Evolutionary conservation across 1,139 yeast species (phyloP), one percentile per base, ranked within the genome.

Genomic region (Candida anutae): DNA sequence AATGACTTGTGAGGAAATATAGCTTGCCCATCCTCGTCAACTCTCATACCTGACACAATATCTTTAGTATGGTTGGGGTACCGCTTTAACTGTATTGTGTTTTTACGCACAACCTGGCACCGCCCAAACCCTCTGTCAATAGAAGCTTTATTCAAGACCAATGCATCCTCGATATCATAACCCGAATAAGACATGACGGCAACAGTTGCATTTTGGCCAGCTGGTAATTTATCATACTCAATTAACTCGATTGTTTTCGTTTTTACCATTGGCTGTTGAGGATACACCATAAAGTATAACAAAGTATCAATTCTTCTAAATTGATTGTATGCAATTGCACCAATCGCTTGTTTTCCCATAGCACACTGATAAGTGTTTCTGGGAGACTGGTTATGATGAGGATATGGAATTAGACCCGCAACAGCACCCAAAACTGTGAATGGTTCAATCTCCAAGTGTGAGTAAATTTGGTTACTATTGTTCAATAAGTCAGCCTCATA

Each of bases 301-400:
- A 90, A 62, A 1, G 99, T 93, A 50, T 90, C 99, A 43, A 90
- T 90, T 57, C 99, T 77, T 51, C 87, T 74, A 60, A 90, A 83
- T 58, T 90, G 98, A 55, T 90, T 90, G 55, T 90, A 90, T 16
- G 94, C 96, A 58, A 93, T 93, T 6, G 97, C 97, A 41, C 99
- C 99, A 56, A 90, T 90, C 14, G 98, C 98, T 62, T 90, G 99
- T 64, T 90, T 90, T 76, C 98, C 98, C 98, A 90, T 90, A 53
- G 98, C 98, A 73, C 96, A 90, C 63, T 90, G 98, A 62, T 90
- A 90, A 0, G 98, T 90, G 54, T 90, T 90, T 72, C 98, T 80
- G 27, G 98, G 98, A 4, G 96, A 87, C 63, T 90, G 98, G 55
- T 90, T 90, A 55, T 90, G 99, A 54, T 90, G 98, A 19, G 99